Conservation (phyloP, 495 filamentous ascomycete genomes). For the Cercophora newfieldiana region DNA sequence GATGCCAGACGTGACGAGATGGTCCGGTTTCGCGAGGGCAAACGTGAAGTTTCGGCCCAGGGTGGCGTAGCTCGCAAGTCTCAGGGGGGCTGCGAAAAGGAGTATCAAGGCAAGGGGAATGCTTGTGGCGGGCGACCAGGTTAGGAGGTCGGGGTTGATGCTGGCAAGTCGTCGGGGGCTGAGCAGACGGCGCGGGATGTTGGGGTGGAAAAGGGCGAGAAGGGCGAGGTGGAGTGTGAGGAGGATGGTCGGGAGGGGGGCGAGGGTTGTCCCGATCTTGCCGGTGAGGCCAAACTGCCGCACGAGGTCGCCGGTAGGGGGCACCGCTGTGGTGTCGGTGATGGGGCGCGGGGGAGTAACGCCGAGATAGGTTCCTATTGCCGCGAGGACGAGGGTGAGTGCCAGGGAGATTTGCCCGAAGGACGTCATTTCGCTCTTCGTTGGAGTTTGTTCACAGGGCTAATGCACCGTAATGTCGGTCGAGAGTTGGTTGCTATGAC, state of each 20-base stretch:
- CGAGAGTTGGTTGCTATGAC: too few relatives aligned
- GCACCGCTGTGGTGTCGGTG: conserved; percentile 9
- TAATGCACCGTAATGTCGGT: background rate
- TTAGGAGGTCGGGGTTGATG: conserved; percentile 33
- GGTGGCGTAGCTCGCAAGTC: conserved; percentile 36
- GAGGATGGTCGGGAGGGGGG: conserved; percentile 15
- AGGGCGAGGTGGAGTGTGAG: conserved; percentile 18
- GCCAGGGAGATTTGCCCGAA: conserved; percentile 20
- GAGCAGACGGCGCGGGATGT: conserved; percentile 29
- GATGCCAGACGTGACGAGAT: conserved; percentile 44
- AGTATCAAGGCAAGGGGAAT: conserved; percentile 38
- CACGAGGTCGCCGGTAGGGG: conserved; percentile 25
- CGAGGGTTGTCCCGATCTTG: conserved; percentile 6
- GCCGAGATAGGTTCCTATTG: conserved; percentile 20
- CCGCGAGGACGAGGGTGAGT: conserved; percentile 16
- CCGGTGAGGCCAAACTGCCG: conserved; percentile 16
- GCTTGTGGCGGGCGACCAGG: conserved; percentile 31
- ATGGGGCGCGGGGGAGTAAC: conserved; percentile 23
- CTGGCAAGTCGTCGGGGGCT: conserved; percentile 22
- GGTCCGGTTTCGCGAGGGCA: conserved; percentile 43
- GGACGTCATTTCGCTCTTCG: background rate
- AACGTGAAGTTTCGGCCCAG: conserved; percentile 53
- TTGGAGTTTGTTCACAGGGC: background rate
- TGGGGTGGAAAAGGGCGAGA: conserved; percentile 32
- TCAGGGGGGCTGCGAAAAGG: conserved; percentile 37